Conservation (phyloP, 2,329 filamentous ascomycete species). For the Colletotrichum plurivorum region DNA sequence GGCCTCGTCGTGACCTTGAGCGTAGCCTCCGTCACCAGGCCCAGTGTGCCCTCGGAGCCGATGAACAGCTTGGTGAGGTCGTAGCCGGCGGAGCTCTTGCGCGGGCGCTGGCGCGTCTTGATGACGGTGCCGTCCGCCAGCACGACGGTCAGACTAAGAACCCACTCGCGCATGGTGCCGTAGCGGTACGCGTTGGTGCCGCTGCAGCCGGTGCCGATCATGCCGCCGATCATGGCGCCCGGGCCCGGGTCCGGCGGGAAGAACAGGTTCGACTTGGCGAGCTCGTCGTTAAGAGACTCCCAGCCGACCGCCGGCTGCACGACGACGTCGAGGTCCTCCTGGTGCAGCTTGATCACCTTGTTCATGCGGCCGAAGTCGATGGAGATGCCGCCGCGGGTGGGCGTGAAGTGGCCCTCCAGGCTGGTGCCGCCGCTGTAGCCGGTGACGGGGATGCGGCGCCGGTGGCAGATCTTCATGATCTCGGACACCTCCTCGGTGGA, state of each 20-base stretch:
- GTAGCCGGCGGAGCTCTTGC: slow-evolving; percentile 93
- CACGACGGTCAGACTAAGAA: slow-evolving; percentile 87
- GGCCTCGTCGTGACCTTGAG: slow-evolving; percentile 89
- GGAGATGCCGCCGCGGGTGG: slow-evolving; percentile 86
- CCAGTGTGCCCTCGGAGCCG: slow-evolving; percentile 91
- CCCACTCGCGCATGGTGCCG: slow-evolving; percentile 96
- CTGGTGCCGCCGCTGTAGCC: slow-evolving; percentile 91
- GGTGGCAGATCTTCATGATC: slow-evolving; percentile 91
- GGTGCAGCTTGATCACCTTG: slow-evolving; percentile 82
- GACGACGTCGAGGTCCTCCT: slow-evolving; percentile 81
- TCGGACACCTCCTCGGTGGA: slow-evolving; percentile 87
- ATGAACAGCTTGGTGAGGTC: slow-evolving; percentile 92
- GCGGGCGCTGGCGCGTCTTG: slow-evolving; percentile 88
- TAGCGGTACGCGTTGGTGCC: slow-evolving; percentile 94
- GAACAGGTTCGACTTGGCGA: slow-evolving; percentile 82
- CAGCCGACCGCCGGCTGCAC: slow-evolving; percentile 88
- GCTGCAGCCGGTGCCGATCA: slow-evolving; percentile 81
- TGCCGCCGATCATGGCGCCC: slow-evolving; percentile 92
- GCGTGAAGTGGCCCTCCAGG: slow-evolving; percentile 89
- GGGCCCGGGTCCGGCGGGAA: slow-evolving; percentile 94
- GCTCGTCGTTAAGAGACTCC: slow-evolving; percentile 86
- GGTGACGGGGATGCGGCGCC: slow-evolving; percentile 85
- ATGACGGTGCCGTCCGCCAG: slow-evolving; percentile 91
- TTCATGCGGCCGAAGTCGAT: slow-evolving; percentile 92
- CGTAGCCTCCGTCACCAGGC: slow-evolving; percentile 91